Conservation (phyloP, 306 rosid species). For the Quercus suber region DNA sequence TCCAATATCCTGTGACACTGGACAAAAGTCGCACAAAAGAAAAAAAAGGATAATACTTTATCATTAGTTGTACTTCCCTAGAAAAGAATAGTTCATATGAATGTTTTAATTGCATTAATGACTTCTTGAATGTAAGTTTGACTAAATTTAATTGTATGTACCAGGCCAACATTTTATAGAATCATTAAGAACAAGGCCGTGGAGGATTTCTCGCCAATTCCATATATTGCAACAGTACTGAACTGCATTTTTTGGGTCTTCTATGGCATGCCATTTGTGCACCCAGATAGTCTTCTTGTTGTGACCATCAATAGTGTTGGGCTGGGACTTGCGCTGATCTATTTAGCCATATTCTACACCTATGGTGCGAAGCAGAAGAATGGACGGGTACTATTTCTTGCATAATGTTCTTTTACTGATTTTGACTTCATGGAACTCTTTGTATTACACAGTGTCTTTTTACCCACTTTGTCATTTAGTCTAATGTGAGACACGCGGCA, state of each 20-base stretch:
- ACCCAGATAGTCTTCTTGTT: conserved; percentile 59
- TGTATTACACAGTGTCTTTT: too few relatives aligned
- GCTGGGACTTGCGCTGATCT: conserved; percentile 45
- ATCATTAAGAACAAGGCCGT: conserved; percentile 57
- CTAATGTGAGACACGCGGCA: too few relatives aligned
- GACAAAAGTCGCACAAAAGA: too few relatives aligned
- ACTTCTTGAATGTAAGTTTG: too few relatives aligned
- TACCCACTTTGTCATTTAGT: too few relatives aligned
- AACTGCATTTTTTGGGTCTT: conserved; percentile 73
- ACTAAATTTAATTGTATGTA: background rate
- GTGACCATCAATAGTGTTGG: conserved; percentile 62
- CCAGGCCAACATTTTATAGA: conserved; percentile 61
- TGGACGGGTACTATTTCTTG: conserved; percentile 43
- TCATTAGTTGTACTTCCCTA: too few relatives aligned
- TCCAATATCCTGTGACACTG: too few relatives aligned
- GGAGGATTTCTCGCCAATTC: conserved; percentile 61
- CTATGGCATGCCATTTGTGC: conserved; percentile 76
- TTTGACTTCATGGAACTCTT: too few relatives aligned
- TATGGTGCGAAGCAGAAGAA: conserved; percentile 24
- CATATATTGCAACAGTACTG: conserved; percentile 55
- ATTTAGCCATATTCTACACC: conserved; percentile 40
- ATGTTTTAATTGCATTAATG: too few relatives aligned
- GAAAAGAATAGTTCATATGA: too few relatives aligned
- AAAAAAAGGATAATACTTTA: too few relatives aligned
- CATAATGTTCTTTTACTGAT: background rate